Base-by-base conservation (phyloP, 108 stramenopile genomes). In the Cyclostephanos invisitatus region DNA sequence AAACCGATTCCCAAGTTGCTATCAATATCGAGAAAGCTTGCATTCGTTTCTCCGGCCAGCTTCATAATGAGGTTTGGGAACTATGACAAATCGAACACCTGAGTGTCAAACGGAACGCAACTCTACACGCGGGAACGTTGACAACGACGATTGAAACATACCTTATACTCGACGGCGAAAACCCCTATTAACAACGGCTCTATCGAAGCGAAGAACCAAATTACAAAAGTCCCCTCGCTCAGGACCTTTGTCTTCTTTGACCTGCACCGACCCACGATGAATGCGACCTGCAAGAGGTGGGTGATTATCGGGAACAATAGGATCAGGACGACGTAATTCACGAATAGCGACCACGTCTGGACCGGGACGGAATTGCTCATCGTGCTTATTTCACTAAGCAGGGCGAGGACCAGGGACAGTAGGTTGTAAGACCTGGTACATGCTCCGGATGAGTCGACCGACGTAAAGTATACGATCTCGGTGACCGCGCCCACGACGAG, bases 201-300 rank as follows among this genome's bases (percentile, higher is more conserved):
- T 11, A 84, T 64, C 44, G 73, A 72, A 0, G 84, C 72, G 70
- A 84, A 84, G 18, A 44, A 74, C 81, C 81, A 84, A 25, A 81
- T 76, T 1, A 62, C 63, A 28, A 56, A 62, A 6, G 70, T 65
- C 74, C 74, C 71, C 15, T 75, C 55, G 37, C 70, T 53, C 24
- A 76, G 29, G n/a, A 4, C 3, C 47, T 76, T 81, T 25, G 59
- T 3, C 35, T 65, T 76, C 53, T 66, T 64, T 10, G 58, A 73
- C 14, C 42, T 35, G 22, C 32, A 27, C 59, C 70, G 37, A 21
- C 64, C 67, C n/a, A 68, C 38, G 20, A 78, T 65, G 29, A 76
- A 64, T 17, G 62, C 29, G n/a, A 77, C 25, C 64, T 84, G 84
- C 7, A 84, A 5, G 29, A 74, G 36, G 46, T 84, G 84, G 0